Evolutionary conservation across 257 asterid genomes (phyloP), one percentile per base, ranked within the genome.

Genomic region (Solanum bulbocastanum): DNA sequence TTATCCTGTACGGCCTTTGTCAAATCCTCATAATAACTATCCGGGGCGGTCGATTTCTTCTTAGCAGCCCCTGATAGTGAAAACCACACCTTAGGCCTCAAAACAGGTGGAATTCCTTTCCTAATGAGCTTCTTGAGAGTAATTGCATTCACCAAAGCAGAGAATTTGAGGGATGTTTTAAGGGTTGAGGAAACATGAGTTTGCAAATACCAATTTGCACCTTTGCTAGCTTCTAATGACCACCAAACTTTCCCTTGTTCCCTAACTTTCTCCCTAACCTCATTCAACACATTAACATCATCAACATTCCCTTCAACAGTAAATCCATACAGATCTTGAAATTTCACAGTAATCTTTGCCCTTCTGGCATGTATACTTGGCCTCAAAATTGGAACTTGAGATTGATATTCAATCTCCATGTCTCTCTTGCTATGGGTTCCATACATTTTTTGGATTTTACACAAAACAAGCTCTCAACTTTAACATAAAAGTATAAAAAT

Each of bases 11-110:
- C 98, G 79, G 99, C 99, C 33, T 62, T 30, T 65, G 90, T 93
- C 92, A 97, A 89, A 90, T 97, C 99, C 87, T 90, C 89, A 90
- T 97, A 97, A 91, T 97, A 97, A 87, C 95, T 94, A 20, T 97
- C 99, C 4, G 99, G 99, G 75, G 95, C 99, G 7, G 98, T 97
- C 37, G 98, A 96, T 90, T 96, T 97, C 95, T 97, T 97, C 95
- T 96, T 96, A 42, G 98, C 98, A 40, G 99, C 99, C 6, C 99
- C 99, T 2, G 99, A 97, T 79, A 97, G 90, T 58, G 97, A 88
- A 83, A 97, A 95, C 99, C 99, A 97, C 23, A 96, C 96, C 90
- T 94, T 97, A 27, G 99, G 99, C 92, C 99, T 93, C 84, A 97
- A 90, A 91, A 79, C 93, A n/a, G 98, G 99, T 0, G 99, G 99